These are phyloP conservation scores for Aspergillus avenaceus DNA, from an alignment of 495 filamentous ascomycete species.

Conservation along the genomic window DNA sequence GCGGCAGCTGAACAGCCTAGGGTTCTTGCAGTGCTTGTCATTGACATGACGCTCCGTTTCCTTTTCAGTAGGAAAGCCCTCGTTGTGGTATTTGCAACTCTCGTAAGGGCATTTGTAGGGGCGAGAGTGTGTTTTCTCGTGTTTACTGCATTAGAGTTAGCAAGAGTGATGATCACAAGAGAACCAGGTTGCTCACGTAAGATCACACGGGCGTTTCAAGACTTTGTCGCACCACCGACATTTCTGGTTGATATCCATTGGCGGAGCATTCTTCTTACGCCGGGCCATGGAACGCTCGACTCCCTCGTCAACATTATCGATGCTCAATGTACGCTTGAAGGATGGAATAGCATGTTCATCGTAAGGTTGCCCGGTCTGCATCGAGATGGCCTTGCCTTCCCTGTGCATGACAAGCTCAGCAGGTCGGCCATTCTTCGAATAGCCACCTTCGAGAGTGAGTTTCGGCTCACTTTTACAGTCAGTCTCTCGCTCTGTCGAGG, in stretches of 20 bases:
- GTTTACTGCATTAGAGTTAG: conserved; percentile 57
- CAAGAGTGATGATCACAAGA: neutral
- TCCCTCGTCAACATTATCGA: conserved; percentile 61
- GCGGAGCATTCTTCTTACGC: conserved; percentile 71
- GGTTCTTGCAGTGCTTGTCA: conserved; percentile 83
- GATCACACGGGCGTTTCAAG: conserved; percentile 87
- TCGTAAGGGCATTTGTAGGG: conserved; percentile 85
- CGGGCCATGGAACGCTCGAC: conserved; percentile 85
- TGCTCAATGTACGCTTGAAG: conserved; percentile 60
- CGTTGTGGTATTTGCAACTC: conserved; percentile 78
- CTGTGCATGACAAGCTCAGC: conserved; percentile 74
- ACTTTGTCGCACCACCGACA: conserved; percentile 80
- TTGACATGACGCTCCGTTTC: conserved; percentile 93
- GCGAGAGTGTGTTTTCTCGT: conserved; percentile 93
- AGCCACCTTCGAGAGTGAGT: conserved; percentile 69
- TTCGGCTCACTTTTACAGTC: conserved; percentile 51
- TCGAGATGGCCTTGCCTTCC: conserved; percentile 70
- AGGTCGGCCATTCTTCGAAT: conserved; percentile 71
- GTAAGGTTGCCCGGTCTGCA: conserved; percentile 58
- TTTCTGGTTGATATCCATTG: conserved; percentile 70
- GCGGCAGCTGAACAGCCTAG: conserved; percentile 74
- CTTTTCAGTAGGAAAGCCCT: conserved; percentile 96
- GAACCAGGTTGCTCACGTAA: conserved; percentile 49
- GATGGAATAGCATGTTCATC: conserved; percentile 37
- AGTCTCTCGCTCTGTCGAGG: neutral